Evolutionary conservation across 495 filamentous ascomycete genomes (phyloP), one percentile per base, ranked within the genome.

Genomic region (Astrothelium macrocarpum): DNA sequence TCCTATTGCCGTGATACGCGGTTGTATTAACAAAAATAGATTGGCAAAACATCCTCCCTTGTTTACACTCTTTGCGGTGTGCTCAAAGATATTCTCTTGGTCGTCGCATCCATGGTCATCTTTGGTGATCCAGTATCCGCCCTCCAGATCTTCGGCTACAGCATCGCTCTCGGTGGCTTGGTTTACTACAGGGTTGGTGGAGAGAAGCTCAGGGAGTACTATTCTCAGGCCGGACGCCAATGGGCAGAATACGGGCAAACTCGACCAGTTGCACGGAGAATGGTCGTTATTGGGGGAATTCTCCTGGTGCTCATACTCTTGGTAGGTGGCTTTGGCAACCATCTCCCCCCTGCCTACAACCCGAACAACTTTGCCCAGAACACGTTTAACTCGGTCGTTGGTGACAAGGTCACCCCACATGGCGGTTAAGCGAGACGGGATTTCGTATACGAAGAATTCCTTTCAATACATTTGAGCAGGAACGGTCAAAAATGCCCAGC

Each of bases 41-140:
- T 98, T 76, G 94, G 94, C 78, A 93, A 90, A 80, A 98, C 94
- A 26, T 97, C 93, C 0, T 93, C 91, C 59, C 84, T 98, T 49
- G 91, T 97, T 72, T 90, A 97, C 75, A 97, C 94, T 43, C 88
- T 98, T 59, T 97, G 90, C 77, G 94, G 94, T 79, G 92, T 98
- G 64, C 85, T 97, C 72, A 98, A 98, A 82, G 94, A 98, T 80
- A 93, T 98, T 68, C 85, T 98, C 65, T 88, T 98, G 32, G 92
- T 98, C 59, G 78, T 80, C 61, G 89, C 90, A 60, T 96, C 90
- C 62, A 94, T 97, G 83, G 71, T 89, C 65, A 87, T 98, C 75
- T 96, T 90, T 87, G 80, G 86, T 63, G 94, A 90, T 65, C 85
- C 86, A 26, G 87, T 98, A 70, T 83, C 89, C 25, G 74, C 73